Base-by-base conservation (phyloP, 305 asterid species). In the Fraxinus angustifolia region DNA sequence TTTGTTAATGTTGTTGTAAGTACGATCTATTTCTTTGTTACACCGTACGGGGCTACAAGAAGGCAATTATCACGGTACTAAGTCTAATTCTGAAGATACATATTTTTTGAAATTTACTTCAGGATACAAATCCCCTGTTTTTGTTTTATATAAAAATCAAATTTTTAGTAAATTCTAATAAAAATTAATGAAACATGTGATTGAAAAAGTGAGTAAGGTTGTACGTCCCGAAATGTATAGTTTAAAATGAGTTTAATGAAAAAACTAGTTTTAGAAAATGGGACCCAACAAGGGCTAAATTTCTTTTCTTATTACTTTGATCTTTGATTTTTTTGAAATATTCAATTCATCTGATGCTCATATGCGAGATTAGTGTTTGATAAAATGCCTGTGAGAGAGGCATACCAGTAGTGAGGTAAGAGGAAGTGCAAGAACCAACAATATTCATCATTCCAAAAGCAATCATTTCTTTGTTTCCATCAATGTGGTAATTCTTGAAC, bases 381-480 rank as follows among this genome's bases (percentile, higher is more conserved):
- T 11, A 3, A 45, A 45, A 12, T 45, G 56, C 17, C 56, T 12
- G 53, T 42, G 16, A 42, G n/a, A 42, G n/a, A 45, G 56, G 17
- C 17, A 45, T 31, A 71, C 16, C 45, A 6, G 76, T 71, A 0
- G 34, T 71, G 76, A 71, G 17, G 38, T 71, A 30, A 38, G 19
- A 79, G 35, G 85, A 86, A 81, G 83, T 87, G 79, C 83, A 48
- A 78, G 48, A 75, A 74, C 77, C 73, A 5, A 60, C 80, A 80
- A 31, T 23, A 33, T 3, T 28, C 21, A 42, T 8, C 31, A 70
- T 45, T 45, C 56, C 56, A 45, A 45, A 83, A 78, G 99, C 99
- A 30, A 96, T 90, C 99, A 96, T 96, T 83, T 96, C 99, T 82
- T 94, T 96, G 89, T 96, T 96, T 16, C 99, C 99, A 81, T 96